A percentile compares a stretch with the other conserved stretches of the same genome.
phyloP scores from a whole-genome alignment of 768 basidiomycete genomes.

The Termitomyces sp. region DNA sequence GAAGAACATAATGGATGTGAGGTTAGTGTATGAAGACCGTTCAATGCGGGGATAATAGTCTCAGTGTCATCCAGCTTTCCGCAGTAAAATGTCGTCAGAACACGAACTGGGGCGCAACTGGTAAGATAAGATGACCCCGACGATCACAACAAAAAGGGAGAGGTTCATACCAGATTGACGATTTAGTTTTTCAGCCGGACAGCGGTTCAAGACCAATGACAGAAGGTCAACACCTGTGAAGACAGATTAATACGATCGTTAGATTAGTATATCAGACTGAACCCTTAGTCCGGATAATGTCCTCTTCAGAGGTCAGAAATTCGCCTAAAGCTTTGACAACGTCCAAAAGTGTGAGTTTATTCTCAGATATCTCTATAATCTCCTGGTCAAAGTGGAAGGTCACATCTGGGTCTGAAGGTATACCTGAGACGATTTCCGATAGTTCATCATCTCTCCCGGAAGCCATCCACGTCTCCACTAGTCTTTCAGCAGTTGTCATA shows the following conservation, averaged over 20 bases:
- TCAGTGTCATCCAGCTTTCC: slow-evolving; percentile 84
- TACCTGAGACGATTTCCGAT: slow-evolving; percentile 55
- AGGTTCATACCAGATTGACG: slow-evolving; percentile 68
- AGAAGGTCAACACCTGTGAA: slow-evolving; percentile 77
- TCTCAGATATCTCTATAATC: slow-evolving; percentile 41
- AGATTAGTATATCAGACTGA: slow-evolving; percentile 7
- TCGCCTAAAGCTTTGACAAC: slow-evolving; percentile 86
- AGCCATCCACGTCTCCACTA: slow-evolving; percentile 70
- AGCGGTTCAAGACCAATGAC: slow-evolving; percentile 59
- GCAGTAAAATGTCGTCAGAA: slow-evolving; percentile 77
- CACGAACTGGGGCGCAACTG: slow-evolving; percentile 51
- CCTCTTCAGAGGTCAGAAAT: slow-evolving; percentile 85
- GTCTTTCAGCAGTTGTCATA: slow-evolving; percentile 39
- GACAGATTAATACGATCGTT: slow-evolving; percentile 5
- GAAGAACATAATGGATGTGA: slow-evolving; percentile 58
- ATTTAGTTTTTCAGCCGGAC: slow-evolving; percentile 62
- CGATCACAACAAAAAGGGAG: not conserved
- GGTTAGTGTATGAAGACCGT: slow-evolving; percentile 67
- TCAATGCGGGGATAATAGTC: slow-evolving; percentile 76
- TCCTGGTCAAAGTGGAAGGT: slow-evolving; percentile 4
- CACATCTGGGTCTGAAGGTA: slow-evolving; percentile 18
- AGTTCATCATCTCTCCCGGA: slow-evolving; percentile 58
- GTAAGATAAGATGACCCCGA: slow-evolving; percentile 8
- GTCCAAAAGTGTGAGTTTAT: slow-evolving; percentile 57
- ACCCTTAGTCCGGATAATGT: slow-evolving; percentile 78